These are phyloP conservation scores for Dendrobium catenatum DNA, from an alignment of 106 monocot genomes.

Conservation along the genomic window DNA sequence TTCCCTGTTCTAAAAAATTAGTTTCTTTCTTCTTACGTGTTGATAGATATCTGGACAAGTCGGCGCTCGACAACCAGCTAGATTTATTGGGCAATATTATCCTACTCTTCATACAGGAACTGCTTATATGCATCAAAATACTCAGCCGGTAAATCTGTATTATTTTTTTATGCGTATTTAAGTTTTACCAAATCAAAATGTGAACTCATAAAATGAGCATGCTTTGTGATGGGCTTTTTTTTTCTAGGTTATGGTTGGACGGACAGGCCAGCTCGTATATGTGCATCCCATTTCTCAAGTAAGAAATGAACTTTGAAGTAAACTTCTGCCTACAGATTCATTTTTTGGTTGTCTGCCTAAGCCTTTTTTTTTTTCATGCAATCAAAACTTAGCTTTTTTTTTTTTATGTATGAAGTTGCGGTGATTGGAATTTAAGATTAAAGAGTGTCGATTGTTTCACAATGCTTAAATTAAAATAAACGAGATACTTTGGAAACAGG, in stretches of 20 bases:
- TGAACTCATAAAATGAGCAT: not conserved
- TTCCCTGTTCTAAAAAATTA: not conserved
- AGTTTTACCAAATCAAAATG: not conserved
- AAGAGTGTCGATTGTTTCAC: not conserved
- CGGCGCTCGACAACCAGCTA: slow-evolving; percentile 16
- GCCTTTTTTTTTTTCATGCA: not conserved
- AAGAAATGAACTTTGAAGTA: slow-evolving; percentile 12
- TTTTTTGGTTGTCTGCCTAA: not conserved
- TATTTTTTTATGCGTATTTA: not conserved
- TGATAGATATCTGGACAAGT: slow-evolving; percentile 31
- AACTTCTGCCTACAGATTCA: not conserved
- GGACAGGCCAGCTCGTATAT: slow-evolving; percentile 32
- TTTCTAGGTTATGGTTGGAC: slow-evolving; percentile 37
- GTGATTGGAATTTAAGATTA: not conserved
- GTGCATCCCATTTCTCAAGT: slow-evolving; percentile 49
- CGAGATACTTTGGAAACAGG: not conserved
- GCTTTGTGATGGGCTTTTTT: not conserved
- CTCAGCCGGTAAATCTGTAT: slow-evolving; percentile 28
- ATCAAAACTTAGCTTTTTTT: not conserved
- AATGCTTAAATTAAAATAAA: not conserved
- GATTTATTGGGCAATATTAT: slow-evolving; percentile 28
- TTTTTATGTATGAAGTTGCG: not conserved
- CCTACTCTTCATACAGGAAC: slow-evolving; percentile 30
- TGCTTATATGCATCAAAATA: slow-evolving; percentile 30
- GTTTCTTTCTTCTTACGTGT: slow-evolving; percentile 6